Evolutionary conservation across 805 yeast species (phyloP).

Genomic region (Nakazawaea ishiwadae): DNA sequence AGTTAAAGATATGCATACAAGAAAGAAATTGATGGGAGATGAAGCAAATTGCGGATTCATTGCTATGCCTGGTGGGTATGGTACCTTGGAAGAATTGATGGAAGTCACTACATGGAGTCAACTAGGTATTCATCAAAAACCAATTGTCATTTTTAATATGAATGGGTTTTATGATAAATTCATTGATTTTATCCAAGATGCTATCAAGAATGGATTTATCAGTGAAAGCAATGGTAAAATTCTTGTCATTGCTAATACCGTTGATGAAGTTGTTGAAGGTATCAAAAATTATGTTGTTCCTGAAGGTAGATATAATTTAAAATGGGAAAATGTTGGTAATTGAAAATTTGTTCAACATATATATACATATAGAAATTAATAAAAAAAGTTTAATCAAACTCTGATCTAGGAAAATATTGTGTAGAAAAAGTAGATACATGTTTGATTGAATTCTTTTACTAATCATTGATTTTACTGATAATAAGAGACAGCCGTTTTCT

Average conservation of each 20-base stretch:
- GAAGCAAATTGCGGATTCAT: conserved; percentile 76
- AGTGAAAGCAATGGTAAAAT: conserved; percentile 62
- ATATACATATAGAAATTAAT: not conserved
- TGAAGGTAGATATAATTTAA: conserved; percentile 67
- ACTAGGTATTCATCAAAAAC: conserved; percentile 79
- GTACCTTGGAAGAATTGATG: conserved; percentile 85
- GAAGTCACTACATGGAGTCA: conserved; percentile 91
- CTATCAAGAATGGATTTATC: conserved; percentile 65
- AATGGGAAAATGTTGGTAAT: conserved; percentile 43
- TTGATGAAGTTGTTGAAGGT: conserved; percentile 61
- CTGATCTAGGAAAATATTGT: too few relatives aligned
- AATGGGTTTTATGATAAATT: conserved; percentile 78
- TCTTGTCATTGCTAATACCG: conserved; percentile 61
- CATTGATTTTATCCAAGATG: conserved; percentile 52
- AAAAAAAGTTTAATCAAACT: too few relatives aligned
- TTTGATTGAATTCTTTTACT: too few relatives aligned
- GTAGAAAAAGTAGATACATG: too few relatives aligned
- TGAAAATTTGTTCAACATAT: too few relatives aligned
- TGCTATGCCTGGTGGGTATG: conserved; percentile 91
- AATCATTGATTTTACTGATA: too few relatives aligned
- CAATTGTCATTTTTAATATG: conserved; percentile 72
- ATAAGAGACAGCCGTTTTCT: too few relatives aligned
- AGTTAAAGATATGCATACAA: conserved; percentile 85
- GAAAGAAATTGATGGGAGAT: conserved; percentile 81
- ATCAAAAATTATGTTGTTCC: conserved; percentile 62